Evolutionary conservation across 1,284 basidiomycete species (phyloP).

Genomic region (Ceraceosorus bombacis): DNA sequence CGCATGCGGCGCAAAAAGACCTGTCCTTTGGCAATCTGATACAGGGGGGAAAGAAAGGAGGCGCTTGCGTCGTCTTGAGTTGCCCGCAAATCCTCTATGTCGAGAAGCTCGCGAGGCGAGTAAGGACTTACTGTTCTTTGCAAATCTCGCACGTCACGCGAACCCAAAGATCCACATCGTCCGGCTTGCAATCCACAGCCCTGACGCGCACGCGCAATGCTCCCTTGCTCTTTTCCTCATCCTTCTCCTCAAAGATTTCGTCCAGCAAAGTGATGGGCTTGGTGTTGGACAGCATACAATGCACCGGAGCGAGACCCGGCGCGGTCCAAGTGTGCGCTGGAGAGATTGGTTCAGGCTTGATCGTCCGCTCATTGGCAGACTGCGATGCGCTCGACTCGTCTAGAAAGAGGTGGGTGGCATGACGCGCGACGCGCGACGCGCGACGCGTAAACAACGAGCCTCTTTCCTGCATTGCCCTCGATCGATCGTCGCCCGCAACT

Average conservation of each 20-base stretch:
- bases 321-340: background rate
- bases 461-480: too few relatives aligned
- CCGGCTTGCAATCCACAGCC: conserved; percentile 8
- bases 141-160: background rate
- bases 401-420: too few relatives aligned
- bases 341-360: background rate
- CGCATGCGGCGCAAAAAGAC: conserved; percentile 24
- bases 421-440: too few relatives aligned
- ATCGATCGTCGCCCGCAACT: too few relatives aligned
- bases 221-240: conserved; percentile 12
- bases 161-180: conserved; percentile 19
- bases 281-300: conserved; percentile 17
- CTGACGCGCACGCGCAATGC: background rate
- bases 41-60: background rate
- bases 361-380: background rate
- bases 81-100: conserved; percentile 23
- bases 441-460: too few relatives aligned
- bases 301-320: conserved; percentile 15
- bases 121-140: too few relatives aligned
- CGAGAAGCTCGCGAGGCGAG: conserved; percentile 7
- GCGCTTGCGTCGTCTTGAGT: conserved; percentile 12
- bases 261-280: background rate
- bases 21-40: conserved; percentile 16
- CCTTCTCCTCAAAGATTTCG: conserved; percentile 14
- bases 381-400: too few relatives aligned